Conservation (phyloP, 2,329 filamentous ascomycete species). For the Exophiala dermatitidis region DNA sequence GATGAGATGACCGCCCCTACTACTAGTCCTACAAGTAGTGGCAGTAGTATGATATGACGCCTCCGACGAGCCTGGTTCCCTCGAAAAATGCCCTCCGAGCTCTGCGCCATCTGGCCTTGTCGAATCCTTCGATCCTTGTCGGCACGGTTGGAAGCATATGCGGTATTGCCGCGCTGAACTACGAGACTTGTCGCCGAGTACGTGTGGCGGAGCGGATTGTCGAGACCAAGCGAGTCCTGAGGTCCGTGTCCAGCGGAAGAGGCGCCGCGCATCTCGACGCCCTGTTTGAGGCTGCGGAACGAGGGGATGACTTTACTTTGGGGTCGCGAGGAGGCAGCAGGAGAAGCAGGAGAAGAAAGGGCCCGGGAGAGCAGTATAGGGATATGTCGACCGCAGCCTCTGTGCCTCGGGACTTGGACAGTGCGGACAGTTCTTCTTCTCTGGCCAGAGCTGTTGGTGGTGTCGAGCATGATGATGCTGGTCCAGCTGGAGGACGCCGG, state of each 20-base stretch:
- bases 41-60: slow-evolving; percentile 7
- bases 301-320: slow-evolving; percentile 37
- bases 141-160: slow-evolving; percentile 35
- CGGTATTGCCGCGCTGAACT: slow-evolving; percentile 36
- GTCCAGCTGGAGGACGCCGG: too few relatives aligned
- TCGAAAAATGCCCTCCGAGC: slow-evolving; percentile 41
- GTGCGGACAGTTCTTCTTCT: too few relatives aligned
- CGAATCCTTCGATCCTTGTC: slow-evolving; percentile 29
- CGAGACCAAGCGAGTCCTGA: slow-evolving; percentile 41
- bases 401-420: not conserved
- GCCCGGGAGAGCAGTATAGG: not conserved
- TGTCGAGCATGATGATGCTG: too few relatives aligned
- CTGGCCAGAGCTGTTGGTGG: too few relatives aligned
- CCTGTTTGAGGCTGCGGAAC: slow-evolving; percentile 41
- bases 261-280: slow-evolving; percentile 33
- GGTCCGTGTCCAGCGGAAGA: slow-evolving; percentile 26
- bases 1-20: not conserved
- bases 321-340: slow-evolving; percentile 31
- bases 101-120: slow-evolving; percentile 34
- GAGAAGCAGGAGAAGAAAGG: slow-evolving; percentile 19
- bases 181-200: slow-evolving; percentile 38
- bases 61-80: slow-evolving; percentile 29
- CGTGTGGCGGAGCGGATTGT: slow-evolving; percentile 38
- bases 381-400: slow-evolving; percentile 7
- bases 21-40: not conserved